Evolutionary conservation across 1,139 yeast species (phyloP).

Genomic region (Suhomyces guaymorum): DNA sequence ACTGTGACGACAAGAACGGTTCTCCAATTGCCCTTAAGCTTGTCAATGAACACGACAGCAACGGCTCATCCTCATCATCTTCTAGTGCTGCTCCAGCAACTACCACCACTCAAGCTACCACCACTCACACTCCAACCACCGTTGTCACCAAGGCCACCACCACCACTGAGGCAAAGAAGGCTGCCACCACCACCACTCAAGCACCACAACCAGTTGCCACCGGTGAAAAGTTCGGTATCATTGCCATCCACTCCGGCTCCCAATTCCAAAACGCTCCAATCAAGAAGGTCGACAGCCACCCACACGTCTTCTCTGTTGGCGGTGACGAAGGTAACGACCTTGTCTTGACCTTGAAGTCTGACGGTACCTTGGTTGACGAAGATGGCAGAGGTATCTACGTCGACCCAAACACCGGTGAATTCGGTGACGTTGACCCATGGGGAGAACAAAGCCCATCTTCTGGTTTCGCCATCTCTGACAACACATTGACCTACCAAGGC

Average conservation of each 20-base stretch:
- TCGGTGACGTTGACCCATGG: slow-evolving; percentile 32
- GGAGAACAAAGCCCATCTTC: slow-evolving; percentile 26
- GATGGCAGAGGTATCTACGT: slow-evolving; percentile 28
- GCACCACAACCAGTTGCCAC: slow-evolving; percentile 4
- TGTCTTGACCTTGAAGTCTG: slow-evolving; percentile 24
- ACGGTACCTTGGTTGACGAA: slow-evolving; percentile 31
- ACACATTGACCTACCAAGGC: slow-evolving; percentile 25
- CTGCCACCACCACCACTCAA: slow-evolving; percentile 7
- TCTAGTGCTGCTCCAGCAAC: neutral
- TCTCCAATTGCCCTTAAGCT: slow-evolving; percentile 16
- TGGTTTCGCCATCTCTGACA: slow-evolving; percentile 27
- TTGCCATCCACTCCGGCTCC: slow-evolving; percentile 25
- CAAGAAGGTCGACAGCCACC: slow-evolving; percentile 30
- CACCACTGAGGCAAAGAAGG: slow-evolving; percentile 3
- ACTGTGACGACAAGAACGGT: slow-evolving; percentile 13
- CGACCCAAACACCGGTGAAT: slow-evolving; percentile 29
- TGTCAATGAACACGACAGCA: slow-evolving; percentile 5
- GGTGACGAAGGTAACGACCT: slow-evolving; percentile 30
- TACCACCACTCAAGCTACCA: slow-evolving; percentile 5
- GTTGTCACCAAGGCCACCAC: slow-evolving; percentile 9
- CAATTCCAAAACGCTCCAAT: slow-evolving; percentile 24
- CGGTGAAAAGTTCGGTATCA: slow-evolving; percentile 17
- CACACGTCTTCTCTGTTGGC: slow-evolving; percentile 35
- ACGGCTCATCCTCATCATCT: neutral
- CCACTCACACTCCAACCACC: slow-evolving; percentile 6